Base-by-base conservation (phyloP, 139 green algal genomes). In the Marvania coccoides region DNA sequence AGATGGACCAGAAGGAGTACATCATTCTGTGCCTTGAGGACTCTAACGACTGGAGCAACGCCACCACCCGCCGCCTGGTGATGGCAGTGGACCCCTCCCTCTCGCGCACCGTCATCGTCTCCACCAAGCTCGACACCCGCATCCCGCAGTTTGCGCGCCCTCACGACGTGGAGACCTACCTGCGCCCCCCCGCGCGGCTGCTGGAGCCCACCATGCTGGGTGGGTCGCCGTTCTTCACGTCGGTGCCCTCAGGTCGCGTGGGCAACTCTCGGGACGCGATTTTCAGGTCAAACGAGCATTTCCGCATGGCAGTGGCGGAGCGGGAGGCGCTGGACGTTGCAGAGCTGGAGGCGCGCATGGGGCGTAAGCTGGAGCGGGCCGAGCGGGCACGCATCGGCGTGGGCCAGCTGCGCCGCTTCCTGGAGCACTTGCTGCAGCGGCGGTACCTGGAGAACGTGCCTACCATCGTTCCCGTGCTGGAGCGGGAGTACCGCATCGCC, bases 11-110 rank as follows among this genome's bases (percentile, higher is more conserved):
- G 79, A 74, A 70, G 40, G 89, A 97, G 77, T 95, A 93, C 75
- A 96, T 97, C 74, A 95, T 98, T 40, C 78, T 98, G 40, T 98
- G 92, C 73, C 70, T 98, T 38, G 92, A 97, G 80, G 91, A 98
- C 80, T 83, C 66, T 63, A 91, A 84, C 58, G 91, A 97, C 76
- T 97, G 91, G 90, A 87, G 57, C 81, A 97, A 97, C 68, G 89
- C 91, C 8, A 96, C 90, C 65, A 97, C 91, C 7, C 81, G 92
- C 4, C 73, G 85, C 2, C 70, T 96, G 12, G 91, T 98, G 56
- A 95, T 96, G 86, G 76, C 75, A 89, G 85, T 90, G 23, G 92
- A 98, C 79, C 92, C 92, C 6, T 80, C 81, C 5, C 82, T 98
- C 38, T 72, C 80, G 0, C 84, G 92, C 51, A 96, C 91, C 3